Base-by-base conservation (phyloP, 1,139 yeast species). In the Debaryomyces udenii region DNA sequence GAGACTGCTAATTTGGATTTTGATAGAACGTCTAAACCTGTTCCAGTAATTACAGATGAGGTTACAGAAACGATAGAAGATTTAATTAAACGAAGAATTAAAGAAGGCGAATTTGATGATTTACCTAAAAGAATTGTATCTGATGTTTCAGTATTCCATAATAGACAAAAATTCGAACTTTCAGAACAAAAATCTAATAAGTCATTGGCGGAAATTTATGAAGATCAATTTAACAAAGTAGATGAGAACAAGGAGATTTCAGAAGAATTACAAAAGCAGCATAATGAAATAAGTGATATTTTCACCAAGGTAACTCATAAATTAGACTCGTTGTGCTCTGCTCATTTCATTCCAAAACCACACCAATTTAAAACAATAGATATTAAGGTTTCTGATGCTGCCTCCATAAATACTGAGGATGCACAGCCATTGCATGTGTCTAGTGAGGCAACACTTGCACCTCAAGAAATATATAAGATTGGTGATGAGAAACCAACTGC, bases 341-440 rank as follows among this genome's bases (percentile, higher is more conserved):
- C 97, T 52, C 95, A 90, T 61, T 93, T 86, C 68, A 80, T 90
- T 40, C 99, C 99, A 41, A 88, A 86, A 62, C 96, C 96, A 11
- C 83, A 88, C 42, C 83, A 86, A 59, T 61, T 57, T 48, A 86
- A 88, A 52, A 67, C 83, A 18, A 70, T 91, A 49, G 91, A 87
- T 45, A 83, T 93, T 56, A 89, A 84, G 57, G 89, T 91, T 30
- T 59, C 61, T 23, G 74, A 67, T 42, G 81, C 84, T 48, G 83
- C 96, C 2, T 78, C 96, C 2, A 84, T 93, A 40, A 61, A 84
- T 5, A 88, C 91, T 96, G 99, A 93, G 66, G 99, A 93, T 57
- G 94, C 97, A 1, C 98, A 91, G 65, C 99, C 99, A 35, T 73
- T 88, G 42, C 83, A 91, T 33, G 76, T 87, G 66, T 79, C 94